phyloP scores from a whole-genome alignment of 2,329 filamentous ascomycete genomes.

The Aspergillus terreus region DNA sequence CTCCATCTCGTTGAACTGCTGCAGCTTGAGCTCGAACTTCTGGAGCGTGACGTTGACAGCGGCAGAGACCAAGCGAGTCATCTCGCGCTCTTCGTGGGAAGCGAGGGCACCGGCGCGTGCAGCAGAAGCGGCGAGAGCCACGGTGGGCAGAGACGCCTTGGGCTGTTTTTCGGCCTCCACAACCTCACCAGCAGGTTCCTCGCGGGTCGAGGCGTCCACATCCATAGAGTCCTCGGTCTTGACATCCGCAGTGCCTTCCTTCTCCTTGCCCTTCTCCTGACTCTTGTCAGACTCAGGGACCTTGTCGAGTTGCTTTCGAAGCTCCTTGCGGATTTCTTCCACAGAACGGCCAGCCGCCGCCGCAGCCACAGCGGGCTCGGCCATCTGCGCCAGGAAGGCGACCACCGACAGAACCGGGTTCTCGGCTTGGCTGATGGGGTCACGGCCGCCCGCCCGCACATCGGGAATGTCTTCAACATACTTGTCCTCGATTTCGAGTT shows the following conservation, averaged over 20 bases:
- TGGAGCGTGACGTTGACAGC: conserved; percentile 91
- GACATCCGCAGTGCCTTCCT: conserved; percentile 42
- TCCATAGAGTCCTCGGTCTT: conserved; percentile 61
- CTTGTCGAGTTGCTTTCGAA: conserved; percentile 74
- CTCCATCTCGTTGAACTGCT: conserved; percentile 96
- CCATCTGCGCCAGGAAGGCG: conserved; percentile 85
- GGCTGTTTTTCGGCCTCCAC: conserved; percentile 46
- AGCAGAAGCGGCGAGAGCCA: conserved; percentile 81
- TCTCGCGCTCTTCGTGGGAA: conserved; percentile 93
- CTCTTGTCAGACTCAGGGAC: conserved; percentile 46
- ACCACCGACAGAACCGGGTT: conserved; percentile 97
- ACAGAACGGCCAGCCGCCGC: conserved; percentile 86
- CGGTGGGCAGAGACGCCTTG: conserved; percentile 59
- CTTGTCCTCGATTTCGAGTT: conserved; percentile 95
- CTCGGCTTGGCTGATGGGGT: conserved; percentile 88
- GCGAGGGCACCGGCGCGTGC: conserved; percentile 83
- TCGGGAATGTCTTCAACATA: conserved; percentile 77
- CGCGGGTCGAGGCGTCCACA: conserved; percentile 42
- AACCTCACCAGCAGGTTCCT: conserved; percentile 27
- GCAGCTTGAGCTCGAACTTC: conserved; percentile 92
- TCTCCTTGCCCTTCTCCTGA: conserved; percentile 46
- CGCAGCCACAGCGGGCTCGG: conserved; percentile 84
- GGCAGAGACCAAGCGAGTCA: conserved; percentile 87
- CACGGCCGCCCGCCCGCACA: conserved; percentile 69
- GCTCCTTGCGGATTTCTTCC: conserved; percentile 74